Evolutionary conservation across 2,329 filamentous ascomycete genomes (phyloP), one percentile per base, ranked within the genome.

Genomic region (Aureobasidium sp.): DNA sequence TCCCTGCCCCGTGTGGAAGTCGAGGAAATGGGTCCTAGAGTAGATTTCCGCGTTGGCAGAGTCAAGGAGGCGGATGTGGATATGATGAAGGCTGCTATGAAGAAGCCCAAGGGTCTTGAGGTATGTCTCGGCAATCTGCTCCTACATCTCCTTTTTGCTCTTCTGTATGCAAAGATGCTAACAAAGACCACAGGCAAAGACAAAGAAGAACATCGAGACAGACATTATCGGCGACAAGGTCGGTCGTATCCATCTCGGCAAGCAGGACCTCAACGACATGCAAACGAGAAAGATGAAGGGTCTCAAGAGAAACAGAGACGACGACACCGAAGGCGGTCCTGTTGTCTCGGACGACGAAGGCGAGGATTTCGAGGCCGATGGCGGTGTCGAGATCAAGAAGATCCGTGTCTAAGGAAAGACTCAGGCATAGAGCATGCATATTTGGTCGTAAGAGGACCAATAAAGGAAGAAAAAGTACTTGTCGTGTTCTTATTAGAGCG

Each of bases 221-320:
- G 92, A 97, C 74, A 77, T 86, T 47, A 91, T 99, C 78, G 94
- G 94, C 73, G 94, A 99, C 77, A 97, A 97, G 86, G 82, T 97
- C 66, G 94, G 93, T 65, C 87, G 91, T 68, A 89, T 99, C 65
- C 94, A 99, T 75, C 77, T 96, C 63, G 91, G 89, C 71, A 91
- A 88, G 79, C 91, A 97, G 77, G 91, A 99, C 77, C 82, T 99
- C 63, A 82, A 81, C 71, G 84, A 88, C 69, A 76, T 99, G 75
- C 94, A 99, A 81, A 95, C 92, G 59, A 87, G 94, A 72, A 99
- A 99, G 85, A 97, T 99, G 92, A 99, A 99, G 85, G 94, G 92
- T 67, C 76, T 99, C 67, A 99, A 97, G 84, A 83, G 94, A 67
- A 85, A 82, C 66, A 84, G 90, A 60, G 86, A 86, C 65, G 77